A percentile compares a stretch with the other conserved stretches of the same genome.
Conservation (phyloP, 1,284 basidiomycete species). For the Cryptococcus floricola region DNA sequence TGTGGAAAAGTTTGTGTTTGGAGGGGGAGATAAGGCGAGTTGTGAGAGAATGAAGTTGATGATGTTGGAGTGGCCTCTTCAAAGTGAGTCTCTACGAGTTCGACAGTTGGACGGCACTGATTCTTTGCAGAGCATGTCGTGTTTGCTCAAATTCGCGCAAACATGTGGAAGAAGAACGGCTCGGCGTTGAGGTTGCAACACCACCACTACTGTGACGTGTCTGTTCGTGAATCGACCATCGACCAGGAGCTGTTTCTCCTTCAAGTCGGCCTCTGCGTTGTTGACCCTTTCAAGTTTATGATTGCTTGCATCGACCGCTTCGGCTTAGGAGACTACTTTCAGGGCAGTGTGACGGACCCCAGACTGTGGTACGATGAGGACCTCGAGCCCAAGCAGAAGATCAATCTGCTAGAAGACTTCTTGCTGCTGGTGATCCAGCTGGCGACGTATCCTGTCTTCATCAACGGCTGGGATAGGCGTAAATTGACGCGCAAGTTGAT, state of each 20-base stretch:
- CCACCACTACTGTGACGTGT: conserved; percentile 95
- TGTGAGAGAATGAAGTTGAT: conserved; percentile 45
- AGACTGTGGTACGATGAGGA: conserved; percentile 26
- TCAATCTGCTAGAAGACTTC: conserved; percentile 88
- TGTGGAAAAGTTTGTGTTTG: conserved; percentile 19
- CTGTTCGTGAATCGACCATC: conserved; percentile 91
- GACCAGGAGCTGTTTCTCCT: conserved; percentile 94
- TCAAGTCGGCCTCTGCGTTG: conserved; percentile 73
- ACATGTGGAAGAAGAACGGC: conserved; percentile 97
- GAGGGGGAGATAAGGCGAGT: conserved; percentile 9
- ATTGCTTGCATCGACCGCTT: conserved; percentile 88
- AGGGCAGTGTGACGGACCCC: conserved; percentile 49
- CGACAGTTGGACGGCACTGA: not conserved
- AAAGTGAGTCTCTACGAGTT: conserved; percentile 59
- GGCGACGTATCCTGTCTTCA: conserved; percentile 73
- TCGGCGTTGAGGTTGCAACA: conserved; percentile 91
- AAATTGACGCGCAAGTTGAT: conserved; percentile 76
- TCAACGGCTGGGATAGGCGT: conserved; percentile 66
- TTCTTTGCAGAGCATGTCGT: conserved; percentile 35
- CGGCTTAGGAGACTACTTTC: conserved; percentile 74
- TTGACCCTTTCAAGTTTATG: conserved; percentile 76
- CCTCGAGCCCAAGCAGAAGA: conserved; percentile 50
- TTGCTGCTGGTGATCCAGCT: conserved; percentile 83
- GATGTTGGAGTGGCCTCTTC: conserved; percentile 76
- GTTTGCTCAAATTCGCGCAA: conserved; percentile 91